A percentile compares a stretch with the other conserved stretches of the same genome.
These are phyloP conservation scores for Xenosphaeropsis pyriputrescens DNA, from an alignment of 2,329 filamentous ascomycete genomes.

Conservation along the genomic window DNA sequence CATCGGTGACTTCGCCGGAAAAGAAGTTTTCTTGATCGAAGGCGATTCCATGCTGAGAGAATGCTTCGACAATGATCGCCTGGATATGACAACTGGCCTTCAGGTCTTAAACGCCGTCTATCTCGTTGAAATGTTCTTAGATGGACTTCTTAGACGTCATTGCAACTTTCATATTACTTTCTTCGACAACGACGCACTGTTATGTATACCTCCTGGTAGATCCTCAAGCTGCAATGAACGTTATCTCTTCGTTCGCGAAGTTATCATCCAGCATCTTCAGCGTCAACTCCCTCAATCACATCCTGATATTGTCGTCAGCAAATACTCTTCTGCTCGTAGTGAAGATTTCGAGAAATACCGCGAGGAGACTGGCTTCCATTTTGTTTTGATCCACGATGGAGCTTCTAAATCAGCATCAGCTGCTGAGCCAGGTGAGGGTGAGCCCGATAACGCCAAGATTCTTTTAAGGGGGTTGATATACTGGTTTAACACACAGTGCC, in stretches of 20 bases:
- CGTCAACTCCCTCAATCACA: conserved; percentile 10
- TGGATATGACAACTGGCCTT: conserved; percentile 54
- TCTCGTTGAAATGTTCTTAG: conserved; percentile 51
- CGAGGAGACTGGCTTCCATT: conserved; percentile 37
- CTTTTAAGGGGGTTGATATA: conserved; percentile 31
- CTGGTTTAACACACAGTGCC: conserved; percentile 31
- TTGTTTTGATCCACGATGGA: conserved; percentile 56
- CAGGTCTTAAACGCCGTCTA: conserved; percentile 60
- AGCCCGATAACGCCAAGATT: conserved; percentile 7
- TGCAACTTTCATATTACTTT: conserved; percentile 62
- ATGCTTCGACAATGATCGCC: conserved; percentile 42
- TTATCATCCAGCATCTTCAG: conserved; percentile 46
- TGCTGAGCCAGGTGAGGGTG: conserved; percentile 4
- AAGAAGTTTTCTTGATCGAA: conserved; percentile 58
- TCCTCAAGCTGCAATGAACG: conserved; percentile 16
- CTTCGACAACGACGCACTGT: conserved; percentile 35
- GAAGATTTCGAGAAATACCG: conserved; percentile 40
- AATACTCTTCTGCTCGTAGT: conserved; percentile 29
- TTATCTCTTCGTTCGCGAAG: conserved; percentile 45
- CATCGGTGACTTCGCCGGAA: conserved; percentile 62
- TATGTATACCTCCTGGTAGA: conserved; percentile 36
- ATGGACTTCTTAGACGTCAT: conserved; percentile 41
- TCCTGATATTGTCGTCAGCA: conserved; percentile 19
- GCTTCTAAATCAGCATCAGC: conserved; percentile 5
- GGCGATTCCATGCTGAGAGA: conserved; percentile 57